Conservation (phyloP, 768 basidiomycete genomes). For the Auriscalpium vulgare region DNA sequence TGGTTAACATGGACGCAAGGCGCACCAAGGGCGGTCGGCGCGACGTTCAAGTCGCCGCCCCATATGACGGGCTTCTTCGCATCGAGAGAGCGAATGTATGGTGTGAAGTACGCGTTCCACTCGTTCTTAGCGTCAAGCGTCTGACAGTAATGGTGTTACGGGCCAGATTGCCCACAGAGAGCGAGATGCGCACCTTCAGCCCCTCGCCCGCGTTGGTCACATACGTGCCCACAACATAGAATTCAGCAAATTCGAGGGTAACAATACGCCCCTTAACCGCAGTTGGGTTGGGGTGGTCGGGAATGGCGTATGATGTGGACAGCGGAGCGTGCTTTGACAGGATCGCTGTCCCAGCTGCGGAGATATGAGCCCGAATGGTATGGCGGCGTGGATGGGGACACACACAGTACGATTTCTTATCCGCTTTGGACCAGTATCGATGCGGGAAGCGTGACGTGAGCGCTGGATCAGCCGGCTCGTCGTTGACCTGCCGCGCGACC, state of each 20-base stretch:
- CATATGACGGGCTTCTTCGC: constrained; percentile 80
- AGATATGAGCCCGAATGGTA: background rate
- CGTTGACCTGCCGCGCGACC: constrained; percentile 49
- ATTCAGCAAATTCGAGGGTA: constrained; percentile 70
- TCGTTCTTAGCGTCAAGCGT: constrained; percentile 67
- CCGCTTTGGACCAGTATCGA: constrained; percentile 68
- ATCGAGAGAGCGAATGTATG: constrained; percentile 66
- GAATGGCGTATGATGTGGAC: constrained; percentile 56
- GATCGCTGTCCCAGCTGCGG: constrained; percentile 69
- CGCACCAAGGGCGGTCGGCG: constrained; percentile 64
- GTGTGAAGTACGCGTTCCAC: constrained; percentile 75
- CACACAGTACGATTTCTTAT: constrained; percentile 74
- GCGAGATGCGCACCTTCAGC: constrained; percentile 40
- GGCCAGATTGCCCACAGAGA: background rate
- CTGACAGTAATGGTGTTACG: constrained; percentile 27
- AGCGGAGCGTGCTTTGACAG: constrained; percentile 72
- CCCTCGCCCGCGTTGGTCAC: constrained; percentile 75
- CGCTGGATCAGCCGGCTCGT: constrained; percentile 51
- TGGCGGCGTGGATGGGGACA: background rate
- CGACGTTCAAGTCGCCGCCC: constrained; percentile 84
- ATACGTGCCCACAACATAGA: constrained; percentile 72
- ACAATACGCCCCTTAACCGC: constrained; percentile 69
- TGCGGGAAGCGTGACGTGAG: constrained; percentile 57
- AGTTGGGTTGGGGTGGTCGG: constrained; percentile 60
- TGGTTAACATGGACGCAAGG: background rate